Percentiles rank a stretch among this genome's conserved stretches.
Evolutionary conservation across 306 rosid species (phyloP).

Genomic region (Potentilla sterilis): DNA sequence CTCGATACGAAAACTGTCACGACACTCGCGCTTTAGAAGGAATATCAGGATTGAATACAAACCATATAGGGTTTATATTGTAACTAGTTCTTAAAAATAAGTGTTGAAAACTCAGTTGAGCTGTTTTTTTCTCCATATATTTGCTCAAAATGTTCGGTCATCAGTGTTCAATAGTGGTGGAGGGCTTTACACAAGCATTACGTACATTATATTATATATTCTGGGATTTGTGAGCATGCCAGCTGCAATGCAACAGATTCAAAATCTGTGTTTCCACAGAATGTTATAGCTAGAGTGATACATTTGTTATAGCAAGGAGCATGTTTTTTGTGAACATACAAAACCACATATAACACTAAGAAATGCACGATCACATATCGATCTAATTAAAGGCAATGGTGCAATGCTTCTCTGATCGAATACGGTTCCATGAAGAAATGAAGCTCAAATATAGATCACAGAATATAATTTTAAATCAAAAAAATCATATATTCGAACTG

Average conservation of each 20-base stretch:
- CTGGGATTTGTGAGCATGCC: neutral
- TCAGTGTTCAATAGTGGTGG: neutral
- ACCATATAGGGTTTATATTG: neutral
- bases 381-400: neutral
- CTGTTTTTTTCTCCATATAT: neutral
- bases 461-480: neutral
- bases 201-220: neutral
- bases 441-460: neutral
- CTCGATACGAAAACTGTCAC: neutral
- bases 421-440: slow-evolving; percentile 12
- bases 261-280: neutral
- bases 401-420: neutral
- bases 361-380: neutral
- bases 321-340: neutral
- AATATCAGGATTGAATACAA: neutral
- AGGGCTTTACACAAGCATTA: neutral
- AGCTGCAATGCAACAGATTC: neutral
- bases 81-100: neutral
- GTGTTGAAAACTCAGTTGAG: neutral
- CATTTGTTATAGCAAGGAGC: neutral
- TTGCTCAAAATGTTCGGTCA: neutral
- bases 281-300: neutral
- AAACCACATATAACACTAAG: neutral
- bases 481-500: slow-evolving; percentile 10
- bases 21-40: neutral